Evolutionary conservation across 2,329 filamentous ascomycete genomes (phyloP).

Genomic region (Fonsecaea multimorphosa): DNA sequence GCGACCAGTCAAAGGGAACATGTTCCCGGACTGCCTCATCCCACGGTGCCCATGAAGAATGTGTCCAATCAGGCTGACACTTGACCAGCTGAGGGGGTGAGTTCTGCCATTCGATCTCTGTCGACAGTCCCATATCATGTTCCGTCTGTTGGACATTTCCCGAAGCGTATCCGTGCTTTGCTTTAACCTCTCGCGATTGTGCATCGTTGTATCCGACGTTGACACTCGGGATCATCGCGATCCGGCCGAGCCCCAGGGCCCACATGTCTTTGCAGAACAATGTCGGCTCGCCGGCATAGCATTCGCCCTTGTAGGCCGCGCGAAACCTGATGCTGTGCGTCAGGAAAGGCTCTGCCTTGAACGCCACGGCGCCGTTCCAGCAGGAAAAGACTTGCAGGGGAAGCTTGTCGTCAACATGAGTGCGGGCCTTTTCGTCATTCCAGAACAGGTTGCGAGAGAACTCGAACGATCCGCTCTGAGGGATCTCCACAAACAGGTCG

Average conservation of each 20-base stretch:
- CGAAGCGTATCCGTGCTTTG: constrained; percentile 56
- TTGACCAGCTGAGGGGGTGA: constrained; percentile 38
- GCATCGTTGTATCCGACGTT: constrained; percentile 62
- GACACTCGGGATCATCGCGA: constrained; percentile 63
- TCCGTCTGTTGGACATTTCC: constrained; percentile 24
- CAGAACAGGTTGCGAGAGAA: constrained; percentile 60
- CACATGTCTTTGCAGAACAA: constrained; percentile 66
- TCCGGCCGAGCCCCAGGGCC: constrained; percentile 56
- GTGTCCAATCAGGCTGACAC: constrained; percentile 32
- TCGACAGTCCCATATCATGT: constrained; percentile 24
- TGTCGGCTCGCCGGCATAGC: constrained; percentile 61
- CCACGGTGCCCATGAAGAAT: constrained; percentile 27
- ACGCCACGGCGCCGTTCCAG: constrained; percentile 64
- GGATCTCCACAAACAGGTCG: constrained; percentile 62
- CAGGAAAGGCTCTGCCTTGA: constrained; percentile 58
- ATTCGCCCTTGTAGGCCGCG: constrained; percentile 51
- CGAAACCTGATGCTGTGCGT: constrained; percentile 57
- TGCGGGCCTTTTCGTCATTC: constrained; percentile 51
- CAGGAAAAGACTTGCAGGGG: constrained; percentile 67
- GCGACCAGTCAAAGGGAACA: constrained; percentile 21
- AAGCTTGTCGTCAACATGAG: constrained; percentile 44
- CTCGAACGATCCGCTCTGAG: constrained; percentile 57
- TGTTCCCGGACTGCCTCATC: constrained; percentile 20
- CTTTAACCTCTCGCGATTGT: constrained; percentile 55
- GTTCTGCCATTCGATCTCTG: constrained; percentile 36